Base-by-base conservation (phyloP, 768 basidiomycete species). In the Mycena venus region DNA sequence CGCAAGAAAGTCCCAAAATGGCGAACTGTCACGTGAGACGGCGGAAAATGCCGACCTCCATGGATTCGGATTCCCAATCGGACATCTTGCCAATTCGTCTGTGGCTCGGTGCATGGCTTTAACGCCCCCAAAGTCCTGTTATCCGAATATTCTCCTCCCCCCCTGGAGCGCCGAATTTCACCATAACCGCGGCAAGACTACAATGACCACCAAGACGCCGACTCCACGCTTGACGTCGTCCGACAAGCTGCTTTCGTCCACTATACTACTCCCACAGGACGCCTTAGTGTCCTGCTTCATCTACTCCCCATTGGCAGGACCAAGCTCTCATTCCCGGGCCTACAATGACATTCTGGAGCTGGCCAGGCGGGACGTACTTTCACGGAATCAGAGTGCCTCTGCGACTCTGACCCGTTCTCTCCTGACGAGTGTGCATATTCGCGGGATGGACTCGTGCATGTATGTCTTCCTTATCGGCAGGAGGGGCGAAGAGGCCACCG, bases 381-480 rank as follows among this genome's bases (percentile, higher is more conserved):
- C 82, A 23, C 83, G 82, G 58, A 86, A 88, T 29, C 42, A 59
- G 21, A 64, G 61, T 72, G 69, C 77, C 12, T 78, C 83, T 15
- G 77, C 82, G 25, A 32, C 85, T 4, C 81, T 94, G 61, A 75
- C 88, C 9, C 86, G 89, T 8, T 89, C 90, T 12, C 79, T 92
- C 31, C 80, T 94, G 27, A 83, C 90, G 51, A 86, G 87, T 72
- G 87, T 90, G 31, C 85, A 89, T 74, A 81, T 90, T 58, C 84
- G 84, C 38, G 81, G 86, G 62, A 82, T 83, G 29, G 79, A 85
- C 11, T 86, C 84, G n/a, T 77, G 82, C 29, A 85, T 94, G 66
- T 90, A 93, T 82, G 86, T 90, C n/a, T 95, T 93, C 80, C 81
- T 83, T 19, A 81, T 94, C 3, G 83, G 85, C 58, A 68, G 74